phyloP scores from a whole-genome alignment of 805 yeast genomes.

The Candida adriatica region DNA sequence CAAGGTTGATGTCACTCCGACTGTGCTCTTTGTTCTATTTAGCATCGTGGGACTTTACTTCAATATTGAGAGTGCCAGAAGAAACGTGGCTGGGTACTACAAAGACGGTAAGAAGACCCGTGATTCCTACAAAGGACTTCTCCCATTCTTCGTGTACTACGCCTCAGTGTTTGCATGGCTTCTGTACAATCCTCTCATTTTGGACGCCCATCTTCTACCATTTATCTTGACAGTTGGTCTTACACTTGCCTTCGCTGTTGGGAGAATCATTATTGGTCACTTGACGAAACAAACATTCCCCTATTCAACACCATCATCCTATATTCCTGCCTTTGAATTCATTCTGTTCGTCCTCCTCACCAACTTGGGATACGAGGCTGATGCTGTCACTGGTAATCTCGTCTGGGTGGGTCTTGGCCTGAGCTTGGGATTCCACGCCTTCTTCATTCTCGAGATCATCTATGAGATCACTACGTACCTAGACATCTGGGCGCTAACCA shows the following conservation, averaged over 20 bases:
- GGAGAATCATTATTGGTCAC: conserved; percentile 83
- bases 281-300: conserved; percentile 79
- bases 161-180: conserved; percentile 28
- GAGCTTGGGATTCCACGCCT: conserved; percentile 58
- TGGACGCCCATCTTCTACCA: conserved; percentile 38
- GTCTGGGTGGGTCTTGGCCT: conserved; percentile 64
- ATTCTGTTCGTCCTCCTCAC: conserved; percentile 21
- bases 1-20: conserved; percentile 32
- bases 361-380: conserved; percentile 27
- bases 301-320: conserved; percentile 58
- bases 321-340: conserved; percentile 52
- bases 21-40: conserved; percentile 38
- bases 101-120: conserved; percentile 21
- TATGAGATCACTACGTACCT: conserved; percentile 72
- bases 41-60: conserved; percentile 51
- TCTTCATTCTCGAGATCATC: conserved; percentile 72
- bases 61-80: conserved; percentile 64
- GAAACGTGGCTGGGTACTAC: conserved; percentile 47
- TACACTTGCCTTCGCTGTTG: conserved; percentile 79
- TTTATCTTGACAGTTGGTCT: conserved; percentile 65
- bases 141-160: conserved; percentile 50
- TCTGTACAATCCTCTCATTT: conserved; percentile 45
- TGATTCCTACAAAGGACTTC: conserved; percentile 44
- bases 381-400: conserved; percentile 40
- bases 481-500: conserved; percentile 80